These are phyloP conservation scores for Cavenderia fasciculata DNA, from an alignment of 78 protist species.

Conservation along the genomic window DNA sequence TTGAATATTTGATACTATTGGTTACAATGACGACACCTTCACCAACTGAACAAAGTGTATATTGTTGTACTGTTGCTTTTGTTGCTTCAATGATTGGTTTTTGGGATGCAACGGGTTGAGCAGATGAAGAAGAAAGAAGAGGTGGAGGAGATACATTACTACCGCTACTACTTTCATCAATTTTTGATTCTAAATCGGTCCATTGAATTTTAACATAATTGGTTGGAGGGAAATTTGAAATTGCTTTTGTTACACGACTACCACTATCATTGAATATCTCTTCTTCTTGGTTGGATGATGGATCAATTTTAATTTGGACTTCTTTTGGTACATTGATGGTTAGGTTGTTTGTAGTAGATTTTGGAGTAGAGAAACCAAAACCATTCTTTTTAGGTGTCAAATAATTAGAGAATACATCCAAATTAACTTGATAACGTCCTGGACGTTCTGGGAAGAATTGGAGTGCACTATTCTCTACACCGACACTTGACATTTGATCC, in stretches of 20 bases:
- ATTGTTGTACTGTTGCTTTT: conserved; percentile 52
- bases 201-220: conserved; percentile 50
- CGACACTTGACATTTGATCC: conserved; percentile 51
- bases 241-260: neutral
- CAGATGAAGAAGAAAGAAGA: neutral
- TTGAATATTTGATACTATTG: neutral
- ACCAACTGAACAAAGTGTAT: conserved; percentile 49
- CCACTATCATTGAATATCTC: neutral
- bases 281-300: neutral
- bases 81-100: conserved; percentile 14
- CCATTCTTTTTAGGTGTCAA: conserved; percentile 71
- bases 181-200: conserved; percentile 40
- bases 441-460: conserved; percentile 22
- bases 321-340: conserved; percentile 25
- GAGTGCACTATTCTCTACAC: conserved; percentile 30
- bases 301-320: conserved; percentile 22
- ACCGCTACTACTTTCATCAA: neutral
- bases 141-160: neutral
- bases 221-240: conserved; percentile 34
- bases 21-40: conserved; percentile 59
- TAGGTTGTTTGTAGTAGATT: conserved; percentile 28
- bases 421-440: conserved; percentile 14
- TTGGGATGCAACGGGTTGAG: too few species aligned
- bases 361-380: conserved; percentile 60
- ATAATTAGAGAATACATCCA: conserved; percentile 38